These are phyloP conservation scores for Backusella psychrophila DNA, from an alignment of 192 early-diverging fungal genomes.

Conservation along the genomic window DNA sequence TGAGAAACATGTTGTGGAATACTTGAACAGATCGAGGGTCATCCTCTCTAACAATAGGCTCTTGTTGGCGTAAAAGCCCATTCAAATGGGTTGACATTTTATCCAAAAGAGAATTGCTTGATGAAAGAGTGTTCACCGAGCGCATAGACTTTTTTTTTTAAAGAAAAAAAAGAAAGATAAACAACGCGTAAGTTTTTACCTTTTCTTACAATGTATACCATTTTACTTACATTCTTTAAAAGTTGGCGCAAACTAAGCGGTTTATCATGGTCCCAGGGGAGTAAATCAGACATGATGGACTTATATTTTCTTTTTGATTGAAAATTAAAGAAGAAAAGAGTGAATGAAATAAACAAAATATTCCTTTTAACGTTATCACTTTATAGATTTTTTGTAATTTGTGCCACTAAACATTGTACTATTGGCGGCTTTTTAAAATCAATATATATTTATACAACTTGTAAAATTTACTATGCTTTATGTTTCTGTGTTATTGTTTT, in stretches of 20 bases:
- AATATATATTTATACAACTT: not conserved
- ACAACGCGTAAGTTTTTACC: not conserved
- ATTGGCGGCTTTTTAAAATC: not conserved
- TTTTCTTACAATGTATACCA: not conserved
- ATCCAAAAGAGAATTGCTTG: not conserved
- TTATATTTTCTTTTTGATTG: not conserved
- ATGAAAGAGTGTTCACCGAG: conserved; percentile 1
- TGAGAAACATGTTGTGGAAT: conserved; percentile 20
- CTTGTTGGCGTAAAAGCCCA: conserved; percentile 8
- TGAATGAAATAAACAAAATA: conserved; percentile 2
- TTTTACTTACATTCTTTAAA: conserved; percentile 19
- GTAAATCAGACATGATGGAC: not conserved
- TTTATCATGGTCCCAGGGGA: conserved; percentile 26
- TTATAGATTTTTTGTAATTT: not conserved
- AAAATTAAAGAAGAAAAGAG: not conserved
- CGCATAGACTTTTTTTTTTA: conserved; percentile 22
- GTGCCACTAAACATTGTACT: not conserved
- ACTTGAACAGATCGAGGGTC: conserved; percentile 6
- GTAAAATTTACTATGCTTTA: no score
- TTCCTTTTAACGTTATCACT: not conserved
- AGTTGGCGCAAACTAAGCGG: conserved; percentile 14
- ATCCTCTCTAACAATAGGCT: not conserved
- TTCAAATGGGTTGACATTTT: conserved; percentile 17
- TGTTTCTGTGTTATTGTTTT: not conserved
- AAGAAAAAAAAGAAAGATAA: not conserved